phyloP scores from a whole-genome alignment of 2,329 filamentous ascomycete species.

The Fonsecaea multimorphosa region DNA sequence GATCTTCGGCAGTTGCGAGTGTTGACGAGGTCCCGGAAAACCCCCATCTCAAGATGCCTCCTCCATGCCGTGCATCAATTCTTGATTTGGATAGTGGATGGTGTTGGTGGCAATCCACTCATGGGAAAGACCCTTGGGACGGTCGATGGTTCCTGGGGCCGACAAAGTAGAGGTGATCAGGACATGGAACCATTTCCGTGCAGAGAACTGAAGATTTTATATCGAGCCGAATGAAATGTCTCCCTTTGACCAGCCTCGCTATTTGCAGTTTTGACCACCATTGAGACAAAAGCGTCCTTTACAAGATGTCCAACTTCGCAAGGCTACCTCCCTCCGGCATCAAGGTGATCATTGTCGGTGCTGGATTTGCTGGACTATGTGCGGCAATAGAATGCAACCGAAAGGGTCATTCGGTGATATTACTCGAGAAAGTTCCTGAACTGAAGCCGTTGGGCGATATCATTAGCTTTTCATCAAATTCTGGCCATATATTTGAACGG shows the following conservation, averaged over 20 bases:
- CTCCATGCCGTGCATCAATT: not conserved
- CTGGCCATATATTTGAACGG: slow-evolving; percentile 41
- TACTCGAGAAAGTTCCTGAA: slow-evolving; percentile 54
- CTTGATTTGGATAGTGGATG: slow-evolving; percentile 20
- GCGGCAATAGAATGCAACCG: slow-evolving; percentile 44
- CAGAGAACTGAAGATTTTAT: not conserved
- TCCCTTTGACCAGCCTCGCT: not conserved
- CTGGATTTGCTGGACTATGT: slow-evolving; percentile 45
- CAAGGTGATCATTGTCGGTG: slow-evolving; percentile 60
- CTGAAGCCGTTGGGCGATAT: slow-evolving; percentile 57
- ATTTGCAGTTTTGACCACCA: not conserved
- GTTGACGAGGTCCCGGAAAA: slow-evolving; percentile 21
- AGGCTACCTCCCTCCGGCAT: slow-evolving; percentile 49
- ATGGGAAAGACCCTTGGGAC: not conserved
- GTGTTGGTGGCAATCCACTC: slow-evolving; percentile 2
- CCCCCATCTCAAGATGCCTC: slow-evolving; percentile 15
- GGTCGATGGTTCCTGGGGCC: not conserved
- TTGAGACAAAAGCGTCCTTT: not conserved
- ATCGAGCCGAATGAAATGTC: not conserved
- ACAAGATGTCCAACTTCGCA: slow-evolving; percentile 29
- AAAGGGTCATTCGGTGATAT: slow-evolving; percentile 38
- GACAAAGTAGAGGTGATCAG: not conserved
- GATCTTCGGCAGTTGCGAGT: slow-evolving; percentile 30
- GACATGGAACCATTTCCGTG: not conserved
- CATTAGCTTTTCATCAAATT: slow-evolving; percentile 47